A percentile compares a stretch with the other conserved stretches of the same genome.
Conservation (phyloP, 1,284 basidiomycete species). For the Cerrena zonata region DNA sequence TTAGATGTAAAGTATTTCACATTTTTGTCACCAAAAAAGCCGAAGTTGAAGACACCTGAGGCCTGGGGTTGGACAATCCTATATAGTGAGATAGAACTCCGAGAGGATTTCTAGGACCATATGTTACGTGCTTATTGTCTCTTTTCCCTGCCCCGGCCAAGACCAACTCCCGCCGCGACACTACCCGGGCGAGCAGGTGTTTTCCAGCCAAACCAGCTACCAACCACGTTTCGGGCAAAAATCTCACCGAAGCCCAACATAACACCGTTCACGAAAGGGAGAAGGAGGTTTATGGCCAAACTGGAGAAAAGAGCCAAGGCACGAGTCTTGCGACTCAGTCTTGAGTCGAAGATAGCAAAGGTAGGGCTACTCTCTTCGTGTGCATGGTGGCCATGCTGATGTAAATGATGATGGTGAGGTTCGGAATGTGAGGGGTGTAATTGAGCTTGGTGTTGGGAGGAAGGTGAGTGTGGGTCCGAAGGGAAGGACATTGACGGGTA, state of each 20-base stretch:
- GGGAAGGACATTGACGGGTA: slow-evolving; percentile 72
- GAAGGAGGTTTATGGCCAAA: slow-evolving; percentile 83
- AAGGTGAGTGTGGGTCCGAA: slow-evolving; percentile 42
- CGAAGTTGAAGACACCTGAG: no score
- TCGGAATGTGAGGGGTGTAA: slow-evolving; percentile 11
- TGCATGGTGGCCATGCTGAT: slow-evolving; percentile 9
- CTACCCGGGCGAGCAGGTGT: slow-evolving; percentile 15
- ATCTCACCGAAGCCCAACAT: slow-evolving; percentile 99
- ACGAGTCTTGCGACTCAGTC: slow-evolving; percentile 60
- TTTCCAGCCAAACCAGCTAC: slow-evolving; percentile 56
- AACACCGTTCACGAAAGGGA: slow-evolving; percentile 95
- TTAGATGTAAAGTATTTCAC: no score
- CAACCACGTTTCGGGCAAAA: slow-evolving; percentile 83
- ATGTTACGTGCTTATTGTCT: neutral
- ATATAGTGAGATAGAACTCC: no score
- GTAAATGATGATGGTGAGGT: slow-evolving; percentile 24
- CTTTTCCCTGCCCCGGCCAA: slow-evolving; percentile 11
- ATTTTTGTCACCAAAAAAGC: no score
- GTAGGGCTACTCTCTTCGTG: slow-evolving; percentile 45
- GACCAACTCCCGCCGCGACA: slow-evolving; percentile 31
- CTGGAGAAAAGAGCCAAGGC: slow-evolving; percentile 73
- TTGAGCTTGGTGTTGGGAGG: slow-evolving; percentile 15
- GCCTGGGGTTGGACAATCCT: no score
- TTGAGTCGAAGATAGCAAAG: slow-evolving; percentile 71
- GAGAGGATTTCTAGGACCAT: neutral